phyloP scores from a whole-genome alignment of 441 rosid genomes.

The Daphne laureola region DNA sequence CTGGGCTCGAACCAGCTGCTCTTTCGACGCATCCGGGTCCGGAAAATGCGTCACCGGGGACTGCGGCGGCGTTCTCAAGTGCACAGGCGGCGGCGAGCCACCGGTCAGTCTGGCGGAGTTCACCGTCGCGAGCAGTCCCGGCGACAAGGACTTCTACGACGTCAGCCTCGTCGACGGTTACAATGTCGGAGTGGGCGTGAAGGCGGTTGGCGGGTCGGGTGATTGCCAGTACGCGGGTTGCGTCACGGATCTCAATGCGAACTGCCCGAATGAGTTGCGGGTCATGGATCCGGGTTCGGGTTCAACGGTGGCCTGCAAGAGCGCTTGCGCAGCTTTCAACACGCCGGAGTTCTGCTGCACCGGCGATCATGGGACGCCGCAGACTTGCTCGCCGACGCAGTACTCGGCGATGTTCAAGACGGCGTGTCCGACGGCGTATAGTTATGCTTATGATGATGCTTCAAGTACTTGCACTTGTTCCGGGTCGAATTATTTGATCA shows the following conservation, averaged over 20 bases:
- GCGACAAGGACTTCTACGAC: constrained; percentile 73
- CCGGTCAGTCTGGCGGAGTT: constrained; percentile 69
- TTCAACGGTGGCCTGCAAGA: constrained; percentile 65
- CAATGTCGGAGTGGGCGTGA: constrained; percentile 60
- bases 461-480: constrained; percentile 80
- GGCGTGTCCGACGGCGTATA: constrained; percentile 85
- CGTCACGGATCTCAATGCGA: constrained; percentile 53
- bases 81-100: constrained; percentile 63
- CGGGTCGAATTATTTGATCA: constrained; percentile 66
- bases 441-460: constrained; percentile 91
- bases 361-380: constrained; percentile 54
- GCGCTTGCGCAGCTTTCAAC: constrained; percentile 77
- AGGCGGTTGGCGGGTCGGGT: constrained; percentile 58
- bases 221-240: constrained; percentile 87
- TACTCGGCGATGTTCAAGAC: constrained; percentile 69
- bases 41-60: constrained; percentile 79
- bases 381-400: constrained; percentile 64
- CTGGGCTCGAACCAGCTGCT: constrained; percentile 79
- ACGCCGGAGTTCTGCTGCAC: constrained; percentile 76
- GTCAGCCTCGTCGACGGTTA: constrained; percentile 93
- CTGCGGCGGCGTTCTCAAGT: constrained; percentile 66
- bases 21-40: constrained; percentile 45
- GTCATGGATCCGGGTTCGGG: constrained; percentile 48
- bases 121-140: constrained; percentile 38
- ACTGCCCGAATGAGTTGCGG: constrained; percentile 60